Evolutionary conservation across 106 monocot genomes (phyloP), one percentile per base, ranked within the genome.

Genomic region (Triglochin maritima): DNA sequence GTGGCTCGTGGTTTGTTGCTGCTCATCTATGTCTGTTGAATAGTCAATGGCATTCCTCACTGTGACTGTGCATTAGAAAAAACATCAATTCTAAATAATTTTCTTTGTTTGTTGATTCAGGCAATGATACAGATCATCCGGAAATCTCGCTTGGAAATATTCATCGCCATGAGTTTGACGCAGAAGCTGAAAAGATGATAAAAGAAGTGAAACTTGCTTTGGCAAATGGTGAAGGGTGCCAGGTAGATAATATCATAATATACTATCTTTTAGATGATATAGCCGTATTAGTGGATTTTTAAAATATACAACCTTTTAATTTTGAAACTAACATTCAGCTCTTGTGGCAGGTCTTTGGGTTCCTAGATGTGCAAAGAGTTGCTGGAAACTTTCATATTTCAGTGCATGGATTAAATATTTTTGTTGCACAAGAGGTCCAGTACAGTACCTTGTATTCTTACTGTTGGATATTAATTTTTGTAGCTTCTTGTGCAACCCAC

Each of bases 341-440:
- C 41, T 12, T 67, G 49, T 73, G 16, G 64, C 80, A 96, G 96
- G 80, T 96, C 9, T 96, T 79, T 86, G 96, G 96, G 15, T 78
- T 91, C 52, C 65, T 96, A 74, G 91, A 96, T 80, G 96, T 96
- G 54, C 96, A 96, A 58, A 88, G 96, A 67, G 91, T 96, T 64
- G 96, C 96, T 80, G 96, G 96, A 9, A 96, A 96, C 69, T 96
- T 96, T 63, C 96, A 96, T 71, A 73, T 96, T 7, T 96, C 96
- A 17, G 80, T 96, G 53, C 96, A 96, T 81, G 96, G 96, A 12
- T 79, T 96, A 59, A 96, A 84, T 66, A 76, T 86, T 70, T 84
- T 87, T 88, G 91, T 88, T 66, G 96, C 96, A 55, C 83, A 96
- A 60, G 83, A 91, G 91, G 96, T 96, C 63, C 49, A 29, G 29